Percentiles rank a stretch among this genome's conserved stretches.
Conservation (phyloP, 768 basidiomycete genomes). For the Dendrothele bispora region DNA sequence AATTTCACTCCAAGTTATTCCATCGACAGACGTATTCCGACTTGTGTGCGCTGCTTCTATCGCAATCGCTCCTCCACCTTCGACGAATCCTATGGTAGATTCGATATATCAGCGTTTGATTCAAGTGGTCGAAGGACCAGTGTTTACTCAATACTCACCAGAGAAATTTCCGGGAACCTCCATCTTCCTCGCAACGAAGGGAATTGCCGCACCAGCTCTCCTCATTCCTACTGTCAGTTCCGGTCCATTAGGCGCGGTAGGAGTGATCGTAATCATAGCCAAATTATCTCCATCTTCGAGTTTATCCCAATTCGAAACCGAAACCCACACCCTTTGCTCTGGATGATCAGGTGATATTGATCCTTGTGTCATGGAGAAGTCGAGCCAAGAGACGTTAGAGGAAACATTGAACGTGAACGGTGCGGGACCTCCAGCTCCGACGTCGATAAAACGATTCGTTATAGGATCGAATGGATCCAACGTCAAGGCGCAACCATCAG, state of each 20-base stretch:
- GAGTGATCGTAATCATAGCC: constrained; percentile 46
- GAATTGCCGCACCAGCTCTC: no score
- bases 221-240: constrained; percentile 28
- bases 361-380: constrained; percentile 45
- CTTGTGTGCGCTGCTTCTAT: constrained; percentile 66
- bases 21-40: constrained; percentile 45
- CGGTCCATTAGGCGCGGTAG: constrained; percentile 41
- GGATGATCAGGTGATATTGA: constrained; percentile 45
- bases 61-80: constrained; percentile 60
- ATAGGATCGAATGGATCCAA: constrained; percentile 60
- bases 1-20: constrained; percentile 58
- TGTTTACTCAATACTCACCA: constrained; percentile 36
- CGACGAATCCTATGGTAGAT: constrained; percentile 50
- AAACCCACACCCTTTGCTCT: constrained; percentile 54
- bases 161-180: constrained; percentile 43
- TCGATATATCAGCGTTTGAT: background rate
- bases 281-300: constrained; percentile 35
- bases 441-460: constrained; percentile 55
- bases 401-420: constrained; percentile 56
- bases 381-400: constrained; percentile 53
- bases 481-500: constrained; percentile 42
- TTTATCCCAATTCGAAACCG: constrained; percentile 61
- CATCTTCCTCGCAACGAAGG: constrained; percentile 31
- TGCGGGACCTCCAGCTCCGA: constrained; percentile 58
- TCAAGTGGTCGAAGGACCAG: background rate